Base-by-base conservation (phyloP, 2,329 filamentous ascomycete species). In the Aspergillus puulaauensis region DNA sequence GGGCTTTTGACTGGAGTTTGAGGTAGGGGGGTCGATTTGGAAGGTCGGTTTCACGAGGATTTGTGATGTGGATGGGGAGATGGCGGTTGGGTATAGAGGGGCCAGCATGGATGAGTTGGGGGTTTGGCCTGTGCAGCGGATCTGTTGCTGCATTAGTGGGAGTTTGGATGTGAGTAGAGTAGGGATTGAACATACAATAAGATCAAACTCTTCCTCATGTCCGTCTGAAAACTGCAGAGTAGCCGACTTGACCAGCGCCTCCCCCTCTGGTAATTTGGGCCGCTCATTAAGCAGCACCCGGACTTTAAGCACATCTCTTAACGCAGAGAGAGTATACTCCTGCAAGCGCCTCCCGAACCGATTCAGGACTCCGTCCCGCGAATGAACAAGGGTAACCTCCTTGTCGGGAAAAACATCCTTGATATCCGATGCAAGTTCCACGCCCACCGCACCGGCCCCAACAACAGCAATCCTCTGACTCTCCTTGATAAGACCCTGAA, bases 21-120 rank as follows among this genome's bases (percentile, higher is more conserved):
- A 31, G 15, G 24, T n/a, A 80, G 2, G 79, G 75, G 8, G 80
- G 7, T 71, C 66, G 14, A 89, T 74, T 60, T 88, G 86, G 33
- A 89, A 74, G 0, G 82, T 86, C 0, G 80, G 75, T 49, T 80
- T 79, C 23, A 88, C 82, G 1, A 75, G 74, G 62, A 87, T 80
- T 57, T 81, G 78, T 2, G 80, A 81, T 0, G 77, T 78, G 3
- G 70, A n/a, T 7, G 17, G 61, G 0, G 80, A 77, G 54, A 86
- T 76, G 3, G 77, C 73, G 0, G 65, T 55, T 0, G 81, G 78
- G 1, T 77, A 77, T 6, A 84, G 67, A 2, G 70, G 61, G 2
- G 71, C 60, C 6, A 87, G 56, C 12, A 87, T 65, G 0, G 72
- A 67, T 0, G 84, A 84, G n/a, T 81, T 79, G 0, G 86, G 84